Percentiles rank a stretch among this genome's conserved stretches.
phyloP scores from a whole-genome alignment of 2,329 filamentous ascomycete genomes.

The Dothideomycetidae sp. region DNA sequence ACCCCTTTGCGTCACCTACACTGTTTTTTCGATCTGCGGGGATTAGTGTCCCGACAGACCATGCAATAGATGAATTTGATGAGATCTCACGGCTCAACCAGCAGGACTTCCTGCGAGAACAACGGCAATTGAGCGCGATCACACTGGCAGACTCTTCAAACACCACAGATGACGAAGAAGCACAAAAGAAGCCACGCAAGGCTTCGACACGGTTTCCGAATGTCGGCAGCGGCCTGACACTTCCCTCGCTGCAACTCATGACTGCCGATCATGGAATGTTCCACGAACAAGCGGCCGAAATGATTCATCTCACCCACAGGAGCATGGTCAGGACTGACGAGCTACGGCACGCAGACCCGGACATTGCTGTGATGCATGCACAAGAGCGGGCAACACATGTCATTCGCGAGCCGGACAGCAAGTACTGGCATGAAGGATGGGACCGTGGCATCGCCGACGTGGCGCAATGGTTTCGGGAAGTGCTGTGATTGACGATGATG shows the following conservation, averaged over 20 bases:
- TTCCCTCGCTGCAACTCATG: slow-evolving; percentile 30
- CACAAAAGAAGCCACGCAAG: slow-evolving; percentile 13
- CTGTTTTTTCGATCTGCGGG: slow-evolving; percentile 37
- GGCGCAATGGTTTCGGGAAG: slow-evolving; percentile 13
- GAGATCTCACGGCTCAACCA: slow-evolving; percentile 18
- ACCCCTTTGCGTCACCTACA: slow-evolving; percentile 36
- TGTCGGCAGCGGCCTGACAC: slow-evolving; percentile 23
- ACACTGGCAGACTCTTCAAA: no score
- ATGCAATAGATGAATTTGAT: slow-evolving; percentile 20
- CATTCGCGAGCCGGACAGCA: slow-evolving; percentile 1
- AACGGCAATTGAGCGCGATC: slow-evolving; percentile 14
- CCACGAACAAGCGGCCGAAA: slow-evolving; percentile 27
- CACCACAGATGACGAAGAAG: slow-evolving; percentile 5
- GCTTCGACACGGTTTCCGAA: slow-evolving; percentile 30
- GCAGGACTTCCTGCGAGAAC: slow-evolving; percentile 18
- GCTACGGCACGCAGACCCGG: slow-evolving; percentile 9
- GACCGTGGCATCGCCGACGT: slow-evolving; percentile 4
- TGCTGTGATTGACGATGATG: slow-evolving; percentile 11
- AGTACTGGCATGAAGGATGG: slow-evolving; percentile 1
- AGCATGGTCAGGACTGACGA: slow-evolving; percentile 19
- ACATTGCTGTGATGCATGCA: slow-evolving; percentile 10
- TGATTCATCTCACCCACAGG: slow-evolving; percentile 26
- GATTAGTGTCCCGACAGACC: slow-evolving; percentile 15
- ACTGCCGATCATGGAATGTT: slow-evolving; percentile 26
- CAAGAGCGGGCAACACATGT: slow-evolving; percentile 10